phyloP scores from a whole-genome alignment of 2,329 filamentous ascomycete genomes.

The Ilyonectria robusta region DNA sequence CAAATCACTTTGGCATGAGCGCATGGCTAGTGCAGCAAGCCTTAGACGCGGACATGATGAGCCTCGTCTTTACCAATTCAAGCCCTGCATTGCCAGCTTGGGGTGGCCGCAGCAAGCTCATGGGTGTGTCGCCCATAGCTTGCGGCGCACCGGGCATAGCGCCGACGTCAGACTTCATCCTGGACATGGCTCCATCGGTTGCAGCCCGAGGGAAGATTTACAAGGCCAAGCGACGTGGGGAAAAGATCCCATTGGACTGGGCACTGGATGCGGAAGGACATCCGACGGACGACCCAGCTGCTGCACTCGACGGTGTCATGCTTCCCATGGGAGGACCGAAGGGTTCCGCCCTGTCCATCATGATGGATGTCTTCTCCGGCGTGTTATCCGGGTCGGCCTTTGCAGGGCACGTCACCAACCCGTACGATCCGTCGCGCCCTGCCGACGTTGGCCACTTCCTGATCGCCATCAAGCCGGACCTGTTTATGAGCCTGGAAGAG shows the following conservation, averaged over 20 bases:
- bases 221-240: slow-evolving; percentile 76
- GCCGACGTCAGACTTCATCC: slow-evolving; percentile 71
- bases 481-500: slow-evolving; percentile 80
- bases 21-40: slow-evolving; percentile 87
- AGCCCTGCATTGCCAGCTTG: slow-evolving; percentile 80
- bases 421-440: slow-evolving; percentile 79
- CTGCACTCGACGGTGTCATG: slow-evolving; percentile 84
- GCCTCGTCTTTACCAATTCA: slow-evolving; percentile 79
- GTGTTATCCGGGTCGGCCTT: slow-evolving; percentile 84
- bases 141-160: slow-evolving; percentile 79
- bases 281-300: slow-evolving; percentile 78
- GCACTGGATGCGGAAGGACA: slow-evolving; percentile 79
- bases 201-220: slow-evolving; percentile 81
- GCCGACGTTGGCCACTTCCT: slow-evolving; percentile 84
- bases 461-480: slow-evolving; percentile 79
- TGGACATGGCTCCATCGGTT: slow-evolving; percentile 82
- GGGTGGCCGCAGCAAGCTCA: slow-evolving; percentile 77
- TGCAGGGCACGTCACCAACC: slow-evolving; percentile 81
- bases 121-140: slow-evolving; percentile 82
- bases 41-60: slow-evolving; percentile 79
- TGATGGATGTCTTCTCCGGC: slow-evolving; percentile 93
- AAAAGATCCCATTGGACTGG: slow-evolving; percentile 81
- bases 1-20: slow-evolving; percentile 88
- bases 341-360: slow-evolving; percentile 81
- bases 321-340: slow-evolving; percentile 89